Percentiles rank a stretch among this genome's conserved stretches.
Evolutionary conservation across 352 stramenopile species (phyloP).

Genomic region (Halophytophthora polymorphica): DNA sequence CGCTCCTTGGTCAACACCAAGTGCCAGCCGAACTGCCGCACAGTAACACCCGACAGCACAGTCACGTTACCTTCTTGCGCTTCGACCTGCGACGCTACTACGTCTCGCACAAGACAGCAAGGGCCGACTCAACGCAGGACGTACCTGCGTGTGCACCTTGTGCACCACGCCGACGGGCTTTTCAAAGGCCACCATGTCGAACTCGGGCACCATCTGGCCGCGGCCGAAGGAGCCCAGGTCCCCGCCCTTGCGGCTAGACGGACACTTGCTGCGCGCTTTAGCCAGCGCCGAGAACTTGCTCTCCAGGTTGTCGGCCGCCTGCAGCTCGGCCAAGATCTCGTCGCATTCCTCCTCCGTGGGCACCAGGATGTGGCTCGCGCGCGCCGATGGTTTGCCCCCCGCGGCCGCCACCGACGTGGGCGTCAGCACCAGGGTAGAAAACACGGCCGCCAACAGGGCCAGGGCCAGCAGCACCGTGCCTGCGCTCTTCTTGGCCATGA

Average conservation of each 20-base stretch:
- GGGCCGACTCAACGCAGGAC: constrained; percentile 3
- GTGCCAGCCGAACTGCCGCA: constrained; percentile 73
- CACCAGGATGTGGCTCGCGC: constrained; percentile 78
- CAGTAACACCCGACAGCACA: background rate
- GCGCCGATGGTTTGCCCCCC: constrained; percentile 33
- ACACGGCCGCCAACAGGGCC: constrained; percentile 26
- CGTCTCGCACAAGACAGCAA: background rate
- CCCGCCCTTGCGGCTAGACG: constrained; percentile 54
- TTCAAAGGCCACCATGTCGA: constrained; percentile 80
- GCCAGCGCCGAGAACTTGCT: constrained; percentile 52
- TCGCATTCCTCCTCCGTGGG: constrained; percentile 55
- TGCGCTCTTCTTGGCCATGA: constrained; percentile 24
- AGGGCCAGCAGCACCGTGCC: constrained; percentile 31
- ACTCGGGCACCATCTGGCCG: constrained; percentile 73
- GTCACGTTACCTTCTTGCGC: background rate
- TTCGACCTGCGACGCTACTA: background rate
- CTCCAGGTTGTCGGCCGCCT: constrained; percentile 41
- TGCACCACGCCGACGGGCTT: constrained; percentile 55
- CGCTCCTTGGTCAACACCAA: constrained; percentile 71
- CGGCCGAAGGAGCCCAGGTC: constrained; percentile 66
- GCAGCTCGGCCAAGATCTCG: constrained; percentile 44
- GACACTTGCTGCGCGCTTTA: constrained; percentile 68
- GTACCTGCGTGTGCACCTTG: constrained; percentile 76
- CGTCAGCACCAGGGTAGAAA: constrained; percentile 20
- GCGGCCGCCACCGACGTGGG: constrained; percentile 8